Base-by-base conservation (phyloP, 192 early-diverging fungal species). In the Phlyctochytrium planicorne region DNA sequence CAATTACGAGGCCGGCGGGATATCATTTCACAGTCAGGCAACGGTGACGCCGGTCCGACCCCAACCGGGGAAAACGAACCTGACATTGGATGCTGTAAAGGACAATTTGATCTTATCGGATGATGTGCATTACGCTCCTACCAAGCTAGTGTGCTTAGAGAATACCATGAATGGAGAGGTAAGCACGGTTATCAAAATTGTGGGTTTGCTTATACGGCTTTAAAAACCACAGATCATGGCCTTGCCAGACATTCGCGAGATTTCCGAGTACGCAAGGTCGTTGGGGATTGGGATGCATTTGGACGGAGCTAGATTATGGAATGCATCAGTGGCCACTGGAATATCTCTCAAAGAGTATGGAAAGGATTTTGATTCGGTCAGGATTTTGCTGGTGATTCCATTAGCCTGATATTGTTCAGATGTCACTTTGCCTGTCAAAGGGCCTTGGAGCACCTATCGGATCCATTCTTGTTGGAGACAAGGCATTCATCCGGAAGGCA, bases 391-490 rank as follows among this genome's bases (percentile, higher is more conserved):
- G 0, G 27, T 14, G 6, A 47, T 47, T 20, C 10, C 40, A 20
- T 47, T 47, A 47, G 20, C 32, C 17, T 2, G 2, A 47, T 47
- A 6, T 47, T n/a, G n/a, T n/a, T n/a, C n/a, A 47, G 40, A 66
- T 94, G 23, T 92, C 90, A 6, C 80, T 98, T 47, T 98, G 95
- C 56, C 78, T 96, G 6, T 94, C 92, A 25, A 96, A 96, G 71
- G 90, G 94, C 33, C 86, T 96, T 33, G 95, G 95, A 12, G 92
- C 94, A 20, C 94, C 94, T 2, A 84, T 98, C 33, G 95, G 95
- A 0, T 91, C 91, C 3, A 80, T 93, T 10, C 68, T 98, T 17
- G 92, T 94, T 1, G 93, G 95, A 30, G 63, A 66, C 32, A 59
- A 77, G 35, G 40, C 73, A 27, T 84, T 88, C 56, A 92, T 98